Evolutionary conservation across 306 rosid species (phyloP).

Genomic region (Malus domestica): ASM211411v1 NC_041796.1:20374001-20374500

Average conservation of each 20-base stretch:
- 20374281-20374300: not conserved
- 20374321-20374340: no score
- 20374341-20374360: rapidly evolving
- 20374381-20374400: no score
- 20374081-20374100: conserved; percentile 46
- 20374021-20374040: not conserved
- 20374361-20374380: no score
- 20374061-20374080: conserved; percentile 26
- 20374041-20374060: conserved; percentile 20
- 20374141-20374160: conserved; percentile 66
- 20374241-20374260: conserved; percentile 43
- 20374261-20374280: not conserved
- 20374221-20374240: conserved; percentile 38
- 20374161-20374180: conserved; percentile 49
- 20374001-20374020: conserved; percentile 42
- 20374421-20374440: no score
- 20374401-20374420: no score
- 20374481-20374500: no score
- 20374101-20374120: conserved; percentile 47
- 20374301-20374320: no score
- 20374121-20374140: conserved; percentile 29
- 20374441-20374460: not conserved
- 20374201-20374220: conserved; percentile 78
- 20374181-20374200: conserved; percentile 38
- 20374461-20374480: not conserved